These are phyloP conservation scores for Calocera cornea DNA, from an alignment of 768 basidiomycete genomes.

Conservation along the genomic window DNA sequence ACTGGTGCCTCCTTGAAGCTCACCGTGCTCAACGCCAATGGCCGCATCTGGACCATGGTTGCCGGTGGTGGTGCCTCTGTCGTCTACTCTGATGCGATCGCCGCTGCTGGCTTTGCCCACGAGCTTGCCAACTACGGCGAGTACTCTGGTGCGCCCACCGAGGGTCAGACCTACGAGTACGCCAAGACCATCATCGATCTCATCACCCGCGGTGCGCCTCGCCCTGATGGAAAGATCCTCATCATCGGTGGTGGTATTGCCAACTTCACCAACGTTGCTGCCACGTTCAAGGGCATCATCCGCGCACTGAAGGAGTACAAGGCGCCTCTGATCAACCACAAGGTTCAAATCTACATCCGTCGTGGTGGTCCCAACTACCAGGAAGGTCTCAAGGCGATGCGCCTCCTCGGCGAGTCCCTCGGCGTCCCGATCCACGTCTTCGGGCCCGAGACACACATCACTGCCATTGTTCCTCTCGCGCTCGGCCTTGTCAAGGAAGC, in stretches of 20 bases:
- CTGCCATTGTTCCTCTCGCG: slow-evolving; percentile 96
- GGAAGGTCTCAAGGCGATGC: slow-evolving; percentile 96
- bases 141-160: slow-evolving; percentile 95
- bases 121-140: slow-evolving; percentile 99
- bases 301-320: slow-evolving; percentile 90
- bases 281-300: slow-evolving; percentile 99
- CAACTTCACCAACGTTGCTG: slow-evolving; percentile 99
- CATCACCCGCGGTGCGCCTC: slow-evolving; percentile 77
- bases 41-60: slow-evolving; percentile 99
- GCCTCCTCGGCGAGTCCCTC: slow-evolving; percentile 85
- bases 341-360: slow-evolving; percentile 91
- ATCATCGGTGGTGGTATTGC: slow-evolving; percentile 99
- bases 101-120: slow-evolving; percentile 87
- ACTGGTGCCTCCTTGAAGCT: slow-evolving; percentile 98
- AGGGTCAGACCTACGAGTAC: slow-evolving; percentile 98
- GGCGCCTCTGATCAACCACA: slow-evolving; percentile 62
- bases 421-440: slow-evolving; percentile 95
- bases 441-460: slow-evolving; percentile 97
- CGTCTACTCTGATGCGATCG: slow-evolving; percentile 56
- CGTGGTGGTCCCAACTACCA: slow-evolving; percentile 99
- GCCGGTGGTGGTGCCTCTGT: slow-evolving; percentile 84
- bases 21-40: slow-evolving; percentile 87
- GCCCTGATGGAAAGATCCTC: slow-evolving; percentile 86
- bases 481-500: slow-evolving; percentile 55
- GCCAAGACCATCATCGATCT: slow-evolving; percentile 97